Base-by-base conservation (phyloP, 257 asterid genomes). In the Echium plantagineum region DNA sequence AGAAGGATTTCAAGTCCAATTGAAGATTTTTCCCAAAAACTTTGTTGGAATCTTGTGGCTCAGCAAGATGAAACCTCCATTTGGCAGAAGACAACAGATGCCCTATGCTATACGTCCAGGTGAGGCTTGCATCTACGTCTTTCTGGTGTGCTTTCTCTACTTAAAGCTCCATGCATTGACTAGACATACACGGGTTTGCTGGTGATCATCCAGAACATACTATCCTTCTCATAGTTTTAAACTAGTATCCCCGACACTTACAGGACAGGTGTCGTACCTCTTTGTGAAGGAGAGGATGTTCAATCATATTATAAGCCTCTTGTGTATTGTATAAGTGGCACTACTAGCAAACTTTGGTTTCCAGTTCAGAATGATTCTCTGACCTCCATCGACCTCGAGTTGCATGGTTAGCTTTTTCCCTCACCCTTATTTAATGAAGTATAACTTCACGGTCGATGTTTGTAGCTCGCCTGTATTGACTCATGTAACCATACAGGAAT, bases 81-180 rank as follows among this genome's bases (percentile, higher is more conserved):
- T 68, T 91, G 96, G 98, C 93, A 85, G 78, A 88, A 91, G 80
- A 81, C 94, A 1, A 9, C 82, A 16, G 98, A 88, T 71, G 70
- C 85, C 66, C 71, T 66, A 61, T 88, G 95, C 74, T 77, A 84
- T 71, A 67, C 69, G 63, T 82, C 95, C 52, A 78, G 91, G 98
- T 87, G 78, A 85, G 77, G 66, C 71, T 63, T 60, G 67, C 64
- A 18, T 38, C 38, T n/a, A 4, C 32, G 18, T 30, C 15, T 19
- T 21, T 51, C 35, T 55, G 21, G 48, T 5, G 17, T 42, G 21
- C 56, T 26, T 42, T 42, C 48, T 12, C 1, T 42, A 42, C 10
- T 15, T 42, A 42, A 5, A 12, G 10, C 15, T 2, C 10, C 48
- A 42, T 42, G 48, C 48, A 8, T 1, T 42, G 9, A 42, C 2